Conservation (phyloP, 1,284 basidiomycete genomes). For the Rhodotorula sp. region DNA sequence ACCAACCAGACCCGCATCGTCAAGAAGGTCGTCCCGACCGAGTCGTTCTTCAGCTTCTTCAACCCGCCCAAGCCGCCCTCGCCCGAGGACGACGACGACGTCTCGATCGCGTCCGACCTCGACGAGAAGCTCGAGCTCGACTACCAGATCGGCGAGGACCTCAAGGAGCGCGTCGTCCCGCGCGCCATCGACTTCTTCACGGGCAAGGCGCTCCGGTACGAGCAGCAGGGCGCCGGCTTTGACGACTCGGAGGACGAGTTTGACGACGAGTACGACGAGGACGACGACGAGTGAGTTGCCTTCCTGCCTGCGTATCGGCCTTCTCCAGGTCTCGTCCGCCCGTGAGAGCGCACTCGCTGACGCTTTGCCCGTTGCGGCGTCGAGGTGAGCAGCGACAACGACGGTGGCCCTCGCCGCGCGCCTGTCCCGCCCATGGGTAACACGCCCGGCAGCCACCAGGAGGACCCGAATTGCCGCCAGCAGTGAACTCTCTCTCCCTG, state of each 20-base stretch:
- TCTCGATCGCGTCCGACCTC: constrained; percentile 58
- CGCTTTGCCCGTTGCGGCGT: not conserved
- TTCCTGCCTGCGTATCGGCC: not conserved
- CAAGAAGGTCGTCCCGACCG: constrained; percentile 79
- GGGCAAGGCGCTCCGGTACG: constrained; percentile 90
- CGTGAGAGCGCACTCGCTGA: not conserved
- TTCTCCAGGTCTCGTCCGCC: not conserved
- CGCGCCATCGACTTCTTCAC: constrained; percentile 77
- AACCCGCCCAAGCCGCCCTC: constrained; percentile 73
- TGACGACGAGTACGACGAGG: constrained; percentile 35
- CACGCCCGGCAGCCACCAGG: constrained; percentile 1
- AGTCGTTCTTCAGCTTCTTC: constrained; percentile 99
- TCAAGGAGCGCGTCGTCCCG: constrained; percentile 97
- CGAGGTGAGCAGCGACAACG: constrained; percentile 14
- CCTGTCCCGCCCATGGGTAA: constrained; percentile 16
- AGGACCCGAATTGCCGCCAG: no score
- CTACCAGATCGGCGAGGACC: constrained; percentile 97
- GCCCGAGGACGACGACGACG: constrained; percentile 76
- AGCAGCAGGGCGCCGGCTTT: constrained; percentile 56
- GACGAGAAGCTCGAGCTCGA: constrained; percentile 93
- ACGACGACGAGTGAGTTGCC: constrained; percentile 18
- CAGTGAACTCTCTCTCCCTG: no score
- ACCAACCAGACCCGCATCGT: constrained; percentile 91
- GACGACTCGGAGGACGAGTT: constrained; percentile 58
- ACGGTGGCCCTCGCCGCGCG: constrained; percentile 14